phyloP scores from a whole-genome alignment of 768 basidiomycete species.

The Daedalea quercina region DNA sequence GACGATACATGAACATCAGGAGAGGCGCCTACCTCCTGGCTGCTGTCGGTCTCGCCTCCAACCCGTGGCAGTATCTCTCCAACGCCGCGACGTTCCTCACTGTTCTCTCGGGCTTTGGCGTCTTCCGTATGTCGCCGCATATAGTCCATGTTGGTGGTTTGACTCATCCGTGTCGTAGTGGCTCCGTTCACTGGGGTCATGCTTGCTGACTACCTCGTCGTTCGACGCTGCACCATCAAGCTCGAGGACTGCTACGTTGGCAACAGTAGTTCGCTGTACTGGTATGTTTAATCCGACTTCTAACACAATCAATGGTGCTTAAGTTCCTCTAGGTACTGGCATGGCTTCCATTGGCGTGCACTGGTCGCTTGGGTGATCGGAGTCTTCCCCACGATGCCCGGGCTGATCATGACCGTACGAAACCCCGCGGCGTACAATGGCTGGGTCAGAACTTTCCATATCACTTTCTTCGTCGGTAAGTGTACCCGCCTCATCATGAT shows the following conservation, averaged over 20 bases:
- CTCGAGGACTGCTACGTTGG: constrained; percentile 1
- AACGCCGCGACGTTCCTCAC: constrained; percentile 3
- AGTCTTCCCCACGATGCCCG: constrained; percentile 1
- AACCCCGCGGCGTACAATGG: not conserved
- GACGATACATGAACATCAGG: constrained; percentile 2
- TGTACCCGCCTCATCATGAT: not conserved
- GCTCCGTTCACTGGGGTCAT: constrained; percentile 2
- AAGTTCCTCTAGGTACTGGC: not conserved
- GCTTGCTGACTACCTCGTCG: constrained; percentile 1
- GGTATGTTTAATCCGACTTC: not conserved
- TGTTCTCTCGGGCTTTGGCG: not conserved
- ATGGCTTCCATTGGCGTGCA: constrained; percentile 3
- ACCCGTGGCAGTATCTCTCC: constrained; percentile 3
- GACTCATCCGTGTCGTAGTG: not conserved
- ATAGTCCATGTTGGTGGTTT: too few relatives aligned
- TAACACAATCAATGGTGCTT: not conserved
- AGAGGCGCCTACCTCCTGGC: constrained; percentile 1
- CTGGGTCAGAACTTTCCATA: constrained; percentile 1
- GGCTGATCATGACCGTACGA: not conserved
- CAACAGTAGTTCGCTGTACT: not conserved
- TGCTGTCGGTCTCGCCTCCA: not conserved
- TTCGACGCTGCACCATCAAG: not conserved
- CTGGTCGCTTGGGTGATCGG: constrained; percentile 1
- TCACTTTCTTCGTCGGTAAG: constrained; percentile 1
- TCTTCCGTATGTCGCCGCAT: not conserved